phyloP scores from a whole-genome alignment of 306 rosid genomes.

The Alnus glutinosa region DNA sequence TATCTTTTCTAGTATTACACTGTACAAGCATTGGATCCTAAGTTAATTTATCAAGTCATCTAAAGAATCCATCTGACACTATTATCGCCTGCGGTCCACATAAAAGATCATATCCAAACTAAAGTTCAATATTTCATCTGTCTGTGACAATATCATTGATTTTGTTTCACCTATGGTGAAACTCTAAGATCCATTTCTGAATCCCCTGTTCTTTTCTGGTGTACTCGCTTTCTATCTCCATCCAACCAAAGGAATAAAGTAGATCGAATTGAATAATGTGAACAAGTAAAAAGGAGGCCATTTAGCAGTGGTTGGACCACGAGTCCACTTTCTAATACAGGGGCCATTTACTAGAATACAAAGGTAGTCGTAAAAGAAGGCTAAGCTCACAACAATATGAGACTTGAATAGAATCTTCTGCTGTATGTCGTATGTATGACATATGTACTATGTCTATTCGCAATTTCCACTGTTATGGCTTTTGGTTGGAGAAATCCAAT shows the following conservation, averaged over 20 bases:
- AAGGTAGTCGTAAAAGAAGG: not conserved
- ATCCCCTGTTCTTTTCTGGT: not conserved
- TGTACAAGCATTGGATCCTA: not conserved
- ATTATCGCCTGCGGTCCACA: not conserved
- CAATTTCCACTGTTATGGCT: not conserved
- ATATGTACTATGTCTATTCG: not conserved
- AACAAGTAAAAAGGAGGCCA: constrained; percentile 1
- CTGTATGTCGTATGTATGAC: constrained; percentile 1
- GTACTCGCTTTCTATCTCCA: not conserved
- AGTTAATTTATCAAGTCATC: not conserved
- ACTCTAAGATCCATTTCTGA: not conserved
- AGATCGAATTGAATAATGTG: not conserved
- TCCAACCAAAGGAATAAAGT: not conserved
- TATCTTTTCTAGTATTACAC: not conserved
- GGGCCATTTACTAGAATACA: constrained; percentile 4
- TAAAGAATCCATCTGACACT: not conserved
- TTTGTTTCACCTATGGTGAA: not conserved
- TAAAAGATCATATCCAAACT: not conserved
- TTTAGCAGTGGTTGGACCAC: constrained; percentile 37
- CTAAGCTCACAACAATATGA: not conserved
- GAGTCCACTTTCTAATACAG: constrained; percentile 34
- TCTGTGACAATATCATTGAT: not conserved
- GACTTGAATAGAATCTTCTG: constrained; percentile 4
- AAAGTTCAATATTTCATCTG: not conserved
- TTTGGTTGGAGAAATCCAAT: no score